Evolutionary conservation across 352 stramenopile species (phyloP), one percentile per base, ranked within the genome.

Genomic region (Phytophthora agathidicida): DNA sequence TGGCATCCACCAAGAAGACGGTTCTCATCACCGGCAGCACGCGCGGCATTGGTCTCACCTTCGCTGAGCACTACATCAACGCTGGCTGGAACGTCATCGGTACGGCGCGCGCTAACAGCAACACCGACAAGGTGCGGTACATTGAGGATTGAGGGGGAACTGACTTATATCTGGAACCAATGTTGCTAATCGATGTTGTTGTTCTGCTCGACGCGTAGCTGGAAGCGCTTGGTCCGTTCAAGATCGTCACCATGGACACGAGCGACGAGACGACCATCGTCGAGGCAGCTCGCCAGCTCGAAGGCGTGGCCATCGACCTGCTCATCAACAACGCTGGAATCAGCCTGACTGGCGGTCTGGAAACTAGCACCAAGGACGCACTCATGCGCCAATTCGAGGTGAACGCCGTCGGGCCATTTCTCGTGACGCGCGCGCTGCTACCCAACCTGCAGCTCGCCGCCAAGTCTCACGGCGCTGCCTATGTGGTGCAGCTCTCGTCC

Each of bases 251-350:
- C 13, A 52, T 83, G 9, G 73, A 87, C 46, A 61, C 60, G 16
- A 46, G 33, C 7, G 64, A 80, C 50, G 74, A 82, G 48, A 22
- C 41, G 13, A 74, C 68, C 3, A 69, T 80, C 3, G 2, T 53
- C 4, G 24, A 49, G 11, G 65, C 68, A 2, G 71, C 65, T 13
- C 60, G 60, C 31, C 50, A 65, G 17, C 56, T 82, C 0, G 54
- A 76, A 11, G 60, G 62, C 26, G 68, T 71, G 11, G 23, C 57
- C 4, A 69, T 88, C 44, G 74, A 85, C 32, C 26, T 85, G 36
- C 57, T 85, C 8, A 60, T 83, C 45, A 83, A 88, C 64, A 85
- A 85, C 46, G 77, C 74, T 2, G 71, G 69, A 16, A 72, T 77
- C 5, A 48, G 78, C 22, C 42, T 52, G 16, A 42, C 56, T 30